A percentile compares a stretch with the other conserved stretches of the same genome.
phyloP scores from a whole-genome alignment of 1,139 yeast species.

The Diutina neorugosa region DNA sequence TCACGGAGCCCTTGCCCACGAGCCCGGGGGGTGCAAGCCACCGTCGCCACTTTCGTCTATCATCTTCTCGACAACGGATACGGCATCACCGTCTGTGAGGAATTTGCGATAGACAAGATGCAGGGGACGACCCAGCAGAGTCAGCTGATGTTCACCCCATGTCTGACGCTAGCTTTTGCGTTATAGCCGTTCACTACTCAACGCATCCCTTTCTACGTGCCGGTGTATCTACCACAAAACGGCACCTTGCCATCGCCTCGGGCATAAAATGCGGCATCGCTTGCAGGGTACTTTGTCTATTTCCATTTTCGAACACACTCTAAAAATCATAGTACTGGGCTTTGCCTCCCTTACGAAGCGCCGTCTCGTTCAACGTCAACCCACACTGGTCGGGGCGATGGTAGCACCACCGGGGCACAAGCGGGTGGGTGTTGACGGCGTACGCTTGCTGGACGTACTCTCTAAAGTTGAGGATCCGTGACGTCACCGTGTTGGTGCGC shows the following conservation, averaged over 20 bases:
- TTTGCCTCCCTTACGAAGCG: neutral
- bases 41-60: too few species aligned
- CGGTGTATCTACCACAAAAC: neutral
- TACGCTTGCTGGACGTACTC: slow-evolving; percentile 31
- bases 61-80: too few species aligned
- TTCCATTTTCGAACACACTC: neutral
- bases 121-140: neutral
- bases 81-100: too few species aligned
- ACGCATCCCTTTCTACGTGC: neutral
- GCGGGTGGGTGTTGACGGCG: slow-evolving; percentile 18
- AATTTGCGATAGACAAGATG: neutral
- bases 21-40: too few species aligned
- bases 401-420: slow-evolving; percentile 30
- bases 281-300: neutral
- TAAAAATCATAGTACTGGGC: neutral
- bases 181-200: neutral
- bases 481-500: slow-evolving; percentile 18
- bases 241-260: neutral
- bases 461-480: slow-evolving; percentile 30
- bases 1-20: too few species aligned
- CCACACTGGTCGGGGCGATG: slow-evolving; percentile 32
- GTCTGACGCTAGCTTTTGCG: neutral
- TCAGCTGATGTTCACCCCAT: neutral
- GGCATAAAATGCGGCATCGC: neutral
- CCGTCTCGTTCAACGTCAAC: slow-evolving; percentile 11